Percentiles rank a stretch among this genome's conserved stretches.
These are phyloP conservation scores for Podila epigama DNA, from an alignment of 192 early-diverging fungal genomes.

Conservation along the genomic window DNA sequence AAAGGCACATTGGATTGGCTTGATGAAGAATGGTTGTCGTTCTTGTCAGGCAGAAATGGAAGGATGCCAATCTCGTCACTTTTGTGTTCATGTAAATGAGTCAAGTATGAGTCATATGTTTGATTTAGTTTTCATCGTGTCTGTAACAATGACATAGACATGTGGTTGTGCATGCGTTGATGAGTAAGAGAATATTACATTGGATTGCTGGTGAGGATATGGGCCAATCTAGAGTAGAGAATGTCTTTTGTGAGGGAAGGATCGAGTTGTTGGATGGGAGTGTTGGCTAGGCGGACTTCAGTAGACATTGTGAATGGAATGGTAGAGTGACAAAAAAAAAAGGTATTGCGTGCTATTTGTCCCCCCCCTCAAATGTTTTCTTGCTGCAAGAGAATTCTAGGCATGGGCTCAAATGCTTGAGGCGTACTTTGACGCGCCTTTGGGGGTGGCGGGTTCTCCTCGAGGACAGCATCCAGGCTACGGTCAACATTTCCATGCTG, in stretches of 20 bases:
- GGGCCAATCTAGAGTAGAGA: constrained; percentile 19
- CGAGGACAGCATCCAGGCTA: neutral
- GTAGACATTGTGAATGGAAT: neutral
- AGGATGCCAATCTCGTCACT: constrained; percentile 44
- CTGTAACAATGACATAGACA: neutral
- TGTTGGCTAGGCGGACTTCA: constrained; percentile 37
- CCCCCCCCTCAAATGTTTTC: neutral
- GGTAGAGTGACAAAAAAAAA: neutral
- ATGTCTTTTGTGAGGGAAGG: constrained; percentile 26
- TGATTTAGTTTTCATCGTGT: neutral
- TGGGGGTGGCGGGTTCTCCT: neutral
- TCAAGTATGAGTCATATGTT: too few species aligned
- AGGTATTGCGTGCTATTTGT: neutral
- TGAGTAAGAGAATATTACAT: constrained; percentile 7
- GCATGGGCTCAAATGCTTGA: neutral
- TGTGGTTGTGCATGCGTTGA: neutral
- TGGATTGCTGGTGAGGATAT: constrained; percentile 23
- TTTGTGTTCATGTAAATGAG: neutral
- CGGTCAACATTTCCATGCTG: neutral
- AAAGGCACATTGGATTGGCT: neutral
- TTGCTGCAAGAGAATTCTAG: neutral
- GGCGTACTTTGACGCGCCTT: neutral
- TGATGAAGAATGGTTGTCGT: neutral
- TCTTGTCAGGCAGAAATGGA: constrained; percentile 21
- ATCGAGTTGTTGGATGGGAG: constrained; percentile 26